Conservation (phyloP, 768 basidiomycete genomes). For the Serendipita indica region DNA sequence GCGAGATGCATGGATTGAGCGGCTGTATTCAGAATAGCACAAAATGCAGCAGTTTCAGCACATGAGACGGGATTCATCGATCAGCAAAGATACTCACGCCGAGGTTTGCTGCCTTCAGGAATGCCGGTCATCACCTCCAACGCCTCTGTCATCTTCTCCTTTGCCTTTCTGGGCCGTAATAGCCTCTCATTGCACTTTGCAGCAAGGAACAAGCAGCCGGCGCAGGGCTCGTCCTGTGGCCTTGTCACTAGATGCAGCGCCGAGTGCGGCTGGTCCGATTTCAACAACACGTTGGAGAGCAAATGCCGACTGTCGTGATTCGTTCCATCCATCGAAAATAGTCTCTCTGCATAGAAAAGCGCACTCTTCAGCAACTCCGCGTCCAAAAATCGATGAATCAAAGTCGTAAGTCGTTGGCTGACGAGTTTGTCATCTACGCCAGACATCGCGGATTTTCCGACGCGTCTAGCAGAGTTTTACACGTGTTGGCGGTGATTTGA, state of each 20-base stretch:
- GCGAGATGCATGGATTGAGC: constrained; percentile 17
- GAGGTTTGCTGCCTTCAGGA: neutral
- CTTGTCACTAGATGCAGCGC: constrained; percentile 72
- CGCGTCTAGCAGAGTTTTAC: no score
- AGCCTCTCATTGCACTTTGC: constrained; percentile 57
- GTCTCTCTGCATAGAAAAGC: constrained; percentile 79
- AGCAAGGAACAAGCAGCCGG: constrained; percentile 66
- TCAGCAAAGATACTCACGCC: neutral
- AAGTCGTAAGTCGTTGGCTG: constrained; percentile 49
- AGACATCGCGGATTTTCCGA: neutral
- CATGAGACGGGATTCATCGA: neutral
- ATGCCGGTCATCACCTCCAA: constrained; percentile 8
- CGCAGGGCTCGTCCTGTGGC: constrained; percentile 73
- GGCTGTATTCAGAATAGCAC: neutral
- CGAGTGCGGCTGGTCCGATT: constrained; percentile 55
- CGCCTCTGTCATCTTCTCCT: constrained; percentile 16
- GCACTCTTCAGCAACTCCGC: constrained; percentile 64
- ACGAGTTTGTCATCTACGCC: constrained; percentile 22
- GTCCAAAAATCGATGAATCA: constrained; percentile 78
- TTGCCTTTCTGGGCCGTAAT: constrained; percentile 61
- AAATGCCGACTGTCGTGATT: constrained; percentile 76
- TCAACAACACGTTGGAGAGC: constrained; percentile 63
- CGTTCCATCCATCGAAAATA: constrained; percentile 50
- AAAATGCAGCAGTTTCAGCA: neutral
- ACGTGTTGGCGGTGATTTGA: neutral